A percentile compares a stretch with the other conserved stretches of the same genome.
Evolutionary conservation across 2,329 filamentous ascomycete genomes (phyloP).

Genomic region (Lasiodiplodia hormozganensis): DNA sequence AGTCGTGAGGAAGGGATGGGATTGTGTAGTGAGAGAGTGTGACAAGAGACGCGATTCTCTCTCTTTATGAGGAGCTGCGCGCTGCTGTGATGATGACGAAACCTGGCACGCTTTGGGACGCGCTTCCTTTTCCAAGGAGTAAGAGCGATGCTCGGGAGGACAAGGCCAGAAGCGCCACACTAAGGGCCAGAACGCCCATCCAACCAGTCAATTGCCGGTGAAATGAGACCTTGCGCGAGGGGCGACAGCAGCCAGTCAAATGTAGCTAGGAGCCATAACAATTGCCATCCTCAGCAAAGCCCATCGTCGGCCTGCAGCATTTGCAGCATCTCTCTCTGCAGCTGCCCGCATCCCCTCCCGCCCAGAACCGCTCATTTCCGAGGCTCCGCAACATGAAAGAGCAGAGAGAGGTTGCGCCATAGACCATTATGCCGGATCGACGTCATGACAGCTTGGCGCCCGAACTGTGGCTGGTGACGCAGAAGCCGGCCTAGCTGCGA

Average conservation of each 20-base stretch:
- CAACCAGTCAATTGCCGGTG: background rate
- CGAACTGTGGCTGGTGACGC: background rate
- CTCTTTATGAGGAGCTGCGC: slow-evolving; percentile 20
- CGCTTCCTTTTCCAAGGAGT: slow-evolving; percentile 21
- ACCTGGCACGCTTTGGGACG: slow-evolving; percentile 7
- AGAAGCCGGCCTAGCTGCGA: too few species aligned
- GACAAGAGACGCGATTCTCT: background rate
- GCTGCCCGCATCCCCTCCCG: background rate
- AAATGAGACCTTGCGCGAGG: background rate
- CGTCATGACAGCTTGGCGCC: slow-evolving; percentile 25
- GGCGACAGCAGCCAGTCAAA: background rate
- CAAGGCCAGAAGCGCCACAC: slow-evolving; percentile 2
- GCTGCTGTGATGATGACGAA: slow-evolving; percentile 25
- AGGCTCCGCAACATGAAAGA: background rate
- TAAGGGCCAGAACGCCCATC: slow-evolving; percentile 1
- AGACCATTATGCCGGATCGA: slow-evolving; percentile 10
- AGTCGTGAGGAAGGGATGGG: background rate
- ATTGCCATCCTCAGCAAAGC: background rate
- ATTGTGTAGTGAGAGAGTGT: background rate
- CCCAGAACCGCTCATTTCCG: background rate
- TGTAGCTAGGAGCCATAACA: background rate
- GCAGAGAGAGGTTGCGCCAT: slow-evolving; percentile 2
- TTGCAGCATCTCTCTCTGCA: background rate
- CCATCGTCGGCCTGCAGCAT: background rate
- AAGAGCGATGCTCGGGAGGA: background rate